A percentile compares a stretch with the other conserved stretches of the same genome.
Conservation (phyloP, 768 basidiomycete species). For the Mycena galericulata region DNA sequence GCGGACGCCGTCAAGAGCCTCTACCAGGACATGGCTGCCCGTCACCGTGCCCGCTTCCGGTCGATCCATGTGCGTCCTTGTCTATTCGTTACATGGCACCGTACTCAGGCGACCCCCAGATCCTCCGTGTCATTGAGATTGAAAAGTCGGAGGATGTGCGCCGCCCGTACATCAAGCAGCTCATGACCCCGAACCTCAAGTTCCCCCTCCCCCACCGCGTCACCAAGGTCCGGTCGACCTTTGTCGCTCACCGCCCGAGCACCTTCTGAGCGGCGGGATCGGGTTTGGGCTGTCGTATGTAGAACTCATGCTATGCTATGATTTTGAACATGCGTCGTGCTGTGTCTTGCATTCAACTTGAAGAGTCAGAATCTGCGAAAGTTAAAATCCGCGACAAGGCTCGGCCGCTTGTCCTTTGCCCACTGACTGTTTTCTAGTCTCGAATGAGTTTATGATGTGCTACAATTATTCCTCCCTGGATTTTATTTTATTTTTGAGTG, state of each 20-base stretch:
- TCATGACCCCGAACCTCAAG: slow-evolving; percentile 89
- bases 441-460: too few relatives aligned
- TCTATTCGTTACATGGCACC: background rate
- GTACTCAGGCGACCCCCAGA: slow-evolving; percentile 57
- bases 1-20: slow-evolving; percentile 95
- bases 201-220: slow-evolving; percentile 98
- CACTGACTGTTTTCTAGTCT: too few relatives aligned
- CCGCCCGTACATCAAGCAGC: slow-evolving; percentile 98
- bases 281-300: background rate
- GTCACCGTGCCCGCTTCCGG: slow-evolving; percentile 99
- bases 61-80: slow-evolving; percentile 86
- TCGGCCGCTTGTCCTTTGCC: too few relatives aligned
- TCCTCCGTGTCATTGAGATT: slow-evolving; percentile 97
- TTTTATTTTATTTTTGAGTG: too few relatives aligned
- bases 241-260: slow-evolving; percentile 80
- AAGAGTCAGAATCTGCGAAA: too few relatives aligned
- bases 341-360: too few relatives aligned
- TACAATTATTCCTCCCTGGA: too few relatives aligned
- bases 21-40: slow-evolving; percentile 99
- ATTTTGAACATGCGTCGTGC: background rate
- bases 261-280: slow-evolving; percentile 80
- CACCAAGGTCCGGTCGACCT: slow-evolving; percentile 80
- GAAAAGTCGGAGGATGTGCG: slow-evolving; percentile 92
- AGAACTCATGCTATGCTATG: slow-evolving; percentile 1
- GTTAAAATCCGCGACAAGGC: too few relatives aligned